Conservation (phyloP, 2,329 filamentous ascomycete genomes). For the Ustulina deusta region DNA sequence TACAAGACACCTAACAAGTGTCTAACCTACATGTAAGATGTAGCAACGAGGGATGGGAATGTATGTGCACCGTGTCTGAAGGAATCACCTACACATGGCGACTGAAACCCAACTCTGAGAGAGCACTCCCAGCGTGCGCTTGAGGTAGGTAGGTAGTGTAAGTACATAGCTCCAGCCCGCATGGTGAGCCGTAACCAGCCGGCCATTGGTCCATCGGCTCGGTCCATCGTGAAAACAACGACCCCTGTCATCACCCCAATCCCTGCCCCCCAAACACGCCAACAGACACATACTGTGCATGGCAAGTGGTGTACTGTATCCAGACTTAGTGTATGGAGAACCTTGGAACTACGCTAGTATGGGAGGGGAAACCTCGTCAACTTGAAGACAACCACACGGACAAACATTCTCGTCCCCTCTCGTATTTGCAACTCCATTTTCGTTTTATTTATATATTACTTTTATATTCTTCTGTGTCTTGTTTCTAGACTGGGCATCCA, state of each 20-base stretch:
- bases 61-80: background rate
- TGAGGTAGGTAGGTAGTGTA: background rate
- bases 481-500: too few species aligned
- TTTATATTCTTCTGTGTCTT: too few species aligned
- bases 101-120: background rate
- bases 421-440: constrained; percentile 17
- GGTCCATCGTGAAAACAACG: constrained; percentile 17
- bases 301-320: background rate
- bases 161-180: constrained; percentile 18
- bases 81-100: background rate
- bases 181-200: constrained; percentile 16
- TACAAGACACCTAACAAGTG: background rate
- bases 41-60: background rate
- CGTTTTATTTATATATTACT: background rate
- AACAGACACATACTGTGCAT: background rate
- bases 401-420: constrained; percentile 23
- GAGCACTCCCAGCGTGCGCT: background rate
- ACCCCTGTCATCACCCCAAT: constrained; percentile 17
- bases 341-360: background rate
- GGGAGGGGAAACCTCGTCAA: constrained; percentile 40
- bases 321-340: background rate
- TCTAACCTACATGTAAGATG: background rate
- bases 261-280: background rate
- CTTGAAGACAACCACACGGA: constrained; percentile 28
- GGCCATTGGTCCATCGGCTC: constrained; percentile 9